phyloP scores from a whole-genome alignment of 31 red algal genomes.

The Odonthalia washingtoniensis region DNA sequence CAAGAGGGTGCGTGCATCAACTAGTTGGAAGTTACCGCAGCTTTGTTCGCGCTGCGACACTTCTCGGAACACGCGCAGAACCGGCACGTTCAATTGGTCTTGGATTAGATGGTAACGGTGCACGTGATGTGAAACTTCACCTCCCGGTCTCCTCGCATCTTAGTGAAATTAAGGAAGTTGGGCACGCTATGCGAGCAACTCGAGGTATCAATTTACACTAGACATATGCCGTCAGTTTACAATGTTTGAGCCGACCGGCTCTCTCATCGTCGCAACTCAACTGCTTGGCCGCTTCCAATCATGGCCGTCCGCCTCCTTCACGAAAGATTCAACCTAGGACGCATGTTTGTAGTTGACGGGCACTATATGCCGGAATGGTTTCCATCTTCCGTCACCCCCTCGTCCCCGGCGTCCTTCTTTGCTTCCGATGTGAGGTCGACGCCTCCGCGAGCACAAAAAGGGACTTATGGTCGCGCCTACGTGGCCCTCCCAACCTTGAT shows the following conservation, averaged over 20 bases:
- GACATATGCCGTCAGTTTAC: conserved; percentile 15
- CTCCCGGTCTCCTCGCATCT: conserved; percentile 28
- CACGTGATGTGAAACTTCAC: conserved; percentile 23
- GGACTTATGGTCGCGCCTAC: conserved; percentile 8
- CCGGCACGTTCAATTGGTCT: conserved; percentile 11
- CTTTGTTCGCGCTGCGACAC: neutral
- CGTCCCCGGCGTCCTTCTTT: neutral
- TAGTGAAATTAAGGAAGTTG: neutral
- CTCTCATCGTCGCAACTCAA: neutral
- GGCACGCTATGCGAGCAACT: conserved; percentile 5
- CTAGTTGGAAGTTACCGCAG: no score
- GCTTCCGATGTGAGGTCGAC: conserved; percentile 19
- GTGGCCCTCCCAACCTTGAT: conserved; percentile 3
- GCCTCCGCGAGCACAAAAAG: neutral
- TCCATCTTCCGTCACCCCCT: conserved; percentile 3
- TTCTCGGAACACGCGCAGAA: neutral
- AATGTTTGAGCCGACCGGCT: conserved; percentile 9
- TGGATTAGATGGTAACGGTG: conserved; percentile 31
- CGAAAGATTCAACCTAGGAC: neutral
- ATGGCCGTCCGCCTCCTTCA: neutral
- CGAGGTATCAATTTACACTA: conserved; percentile 1
- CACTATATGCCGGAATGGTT: neutral
- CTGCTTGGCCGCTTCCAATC: neutral
- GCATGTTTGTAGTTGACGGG: neutral
- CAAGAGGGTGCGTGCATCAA: conserved; percentile 49